Evolutionary conservation across 2,329 filamentous ascomycete genomes (phyloP).

Genomic region (Exophiala sp.): DNA sequence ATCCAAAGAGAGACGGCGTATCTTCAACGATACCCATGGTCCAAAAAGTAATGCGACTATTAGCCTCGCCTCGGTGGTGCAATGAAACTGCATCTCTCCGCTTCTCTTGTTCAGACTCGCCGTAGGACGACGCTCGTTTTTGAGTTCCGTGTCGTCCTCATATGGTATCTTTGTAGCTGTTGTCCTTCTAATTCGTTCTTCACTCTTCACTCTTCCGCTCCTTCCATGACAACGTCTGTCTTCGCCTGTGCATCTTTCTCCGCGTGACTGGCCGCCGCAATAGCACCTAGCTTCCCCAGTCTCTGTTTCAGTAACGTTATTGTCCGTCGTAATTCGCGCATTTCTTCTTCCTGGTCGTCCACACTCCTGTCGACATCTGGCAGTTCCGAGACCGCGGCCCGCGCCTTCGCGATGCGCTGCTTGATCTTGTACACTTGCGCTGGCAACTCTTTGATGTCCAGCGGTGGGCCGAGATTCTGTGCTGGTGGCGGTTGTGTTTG

Average conservation of each 20-base stretch:
- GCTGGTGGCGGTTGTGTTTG: conserved; percentile 16
- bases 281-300: conserved; percentile 40
- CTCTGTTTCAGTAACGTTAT: conserved; percentile 39
- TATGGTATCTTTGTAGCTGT: background rate
- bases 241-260: background rate
- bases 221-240: background rate
- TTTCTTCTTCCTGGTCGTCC: conserved; percentile 44
- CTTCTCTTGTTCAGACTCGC: background rate
- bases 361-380: conserved; percentile 45
- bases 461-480: conserved; percentile 30
- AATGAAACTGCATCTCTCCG: too few relatives aligned
- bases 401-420: conserved; percentile 77
- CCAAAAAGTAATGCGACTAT: background rate
- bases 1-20: conserved; percentile 4
- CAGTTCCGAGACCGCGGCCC: conserved; percentile 45
- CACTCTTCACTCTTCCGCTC: background rate
- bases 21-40: conserved; percentile 22
- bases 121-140: background rate
- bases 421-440: conserved; percentile 74
- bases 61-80: too few relatives aligned
- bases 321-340: conserved; percentile 39
- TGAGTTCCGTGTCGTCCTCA: background rate
- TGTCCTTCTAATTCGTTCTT: background rate
- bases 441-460: conserved; percentile 72
- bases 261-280: conserved; percentile 8